Evolutionary conservation across 345 rosid genomes (phyloP).

Genomic region (Barbarea vulgaris): DNA sequence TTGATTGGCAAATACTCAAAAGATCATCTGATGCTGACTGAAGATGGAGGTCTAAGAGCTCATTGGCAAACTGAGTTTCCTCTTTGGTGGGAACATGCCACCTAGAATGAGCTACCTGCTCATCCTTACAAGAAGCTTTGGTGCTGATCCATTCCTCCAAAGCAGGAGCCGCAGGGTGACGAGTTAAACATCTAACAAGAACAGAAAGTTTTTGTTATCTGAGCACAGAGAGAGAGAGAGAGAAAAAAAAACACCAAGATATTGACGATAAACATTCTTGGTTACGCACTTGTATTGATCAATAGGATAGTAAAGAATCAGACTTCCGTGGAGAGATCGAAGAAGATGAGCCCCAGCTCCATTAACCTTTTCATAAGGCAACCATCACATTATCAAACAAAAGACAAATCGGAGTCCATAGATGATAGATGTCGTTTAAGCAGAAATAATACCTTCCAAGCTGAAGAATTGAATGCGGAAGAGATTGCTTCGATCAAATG

Average conservation of each 20-base stretch:
- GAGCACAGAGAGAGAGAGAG: not conserved
- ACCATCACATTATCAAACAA: slow-evolving; percentile 27
- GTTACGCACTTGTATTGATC: slow-evolving; percentile 84
- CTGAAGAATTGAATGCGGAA: slow-evolving; percentile 87
- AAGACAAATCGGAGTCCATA: slow-evolving; percentile 8
- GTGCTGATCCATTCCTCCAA: slow-evolving; percentile 95
- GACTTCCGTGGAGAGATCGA: slow-evolving; percentile 86
- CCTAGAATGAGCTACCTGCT: slow-evolving; percentile 53
- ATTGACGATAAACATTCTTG: slow-evolving; percentile 9
- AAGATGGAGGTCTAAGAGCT: slow-evolving; percentile 86
- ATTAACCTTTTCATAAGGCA: slow-evolving; percentile 63
- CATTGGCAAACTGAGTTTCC: slow-evolving; percentile 94
- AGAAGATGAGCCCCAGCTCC: slow-evolving; percentile 96
- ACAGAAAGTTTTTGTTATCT: slow-evolving; percentile 36
- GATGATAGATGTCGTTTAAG: slow-evolving; percentile 21
- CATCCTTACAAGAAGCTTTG: slow-evolving; percentile 67
- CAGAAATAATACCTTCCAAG: slow-evolving; percentile 80
- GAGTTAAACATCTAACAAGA: slow-evolving; percentile 60
- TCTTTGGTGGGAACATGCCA: slow-evolving; percentile 92
- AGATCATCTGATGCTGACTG: slow-evolving; percentile 88
- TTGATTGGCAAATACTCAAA: slow-evolving; percentile 71
- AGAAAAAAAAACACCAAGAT: not conserved
- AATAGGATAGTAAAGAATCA: slow-evolving; percentile 83
- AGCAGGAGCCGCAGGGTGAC: slow-evolving; percentile 77
- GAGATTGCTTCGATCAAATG: slow-evolving; percentile 72